Percentiles rank a stretch among this genome's conserved stretches.
Evolutionary conservation across 768 basidiomycete species (phyloP).

Genomic region (Gelatoporia subvermispora): DNA sequence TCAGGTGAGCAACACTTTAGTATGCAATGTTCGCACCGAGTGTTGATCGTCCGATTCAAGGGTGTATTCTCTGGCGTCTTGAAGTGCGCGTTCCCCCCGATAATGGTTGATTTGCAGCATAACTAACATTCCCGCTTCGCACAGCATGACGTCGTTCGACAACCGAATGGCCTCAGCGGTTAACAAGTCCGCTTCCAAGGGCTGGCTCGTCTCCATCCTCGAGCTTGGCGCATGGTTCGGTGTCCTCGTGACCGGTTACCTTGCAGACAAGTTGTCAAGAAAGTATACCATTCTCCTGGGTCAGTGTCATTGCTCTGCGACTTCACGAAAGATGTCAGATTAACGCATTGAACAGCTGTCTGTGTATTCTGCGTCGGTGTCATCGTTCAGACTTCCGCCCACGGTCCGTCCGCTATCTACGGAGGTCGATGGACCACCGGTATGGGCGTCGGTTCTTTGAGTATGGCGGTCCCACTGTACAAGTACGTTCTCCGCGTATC

Average conservation of each 20-base stretch:
- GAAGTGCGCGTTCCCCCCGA: conserved; percentile 32
- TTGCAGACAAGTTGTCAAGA: conserved; percentile 68
- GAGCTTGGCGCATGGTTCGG: conserved; percentile 77
- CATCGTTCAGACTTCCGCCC: conserved; percentile 63
- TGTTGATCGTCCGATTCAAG: conserved; percentile 24
- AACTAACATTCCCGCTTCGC: not conserved
- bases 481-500: conserved; percentile 33
- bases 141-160: conserved; percentile 48
- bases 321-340: not conserved
- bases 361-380: conserved; percentile 49
- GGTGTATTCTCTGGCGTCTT: conserved; percentile 78
- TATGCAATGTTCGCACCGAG: conserved; percentile 2
- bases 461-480: conserved; percentile 81
- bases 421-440: conserved; percentile 78
- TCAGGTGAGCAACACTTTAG: conserved; percentile 36
- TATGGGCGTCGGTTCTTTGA: conserved; percentile 75
- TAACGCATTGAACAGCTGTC: conserved; percentile 14
- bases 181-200: conserved; percentile 47
- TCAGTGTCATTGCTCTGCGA: conserved; percentile 18
- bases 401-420: conserved; percentile 55
- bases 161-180: conserved; percentile 54
- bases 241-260: conserved; percentile 64
- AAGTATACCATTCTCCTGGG: conserved; percentile 68
- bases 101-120: not conserved
- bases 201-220: conserved; percentile 71